These are phyloP conservation scores for Penicillium fimorum DNA, from an alignment of 495 filamentous ascomycete species.

Conservation along the genomic window DNA sequence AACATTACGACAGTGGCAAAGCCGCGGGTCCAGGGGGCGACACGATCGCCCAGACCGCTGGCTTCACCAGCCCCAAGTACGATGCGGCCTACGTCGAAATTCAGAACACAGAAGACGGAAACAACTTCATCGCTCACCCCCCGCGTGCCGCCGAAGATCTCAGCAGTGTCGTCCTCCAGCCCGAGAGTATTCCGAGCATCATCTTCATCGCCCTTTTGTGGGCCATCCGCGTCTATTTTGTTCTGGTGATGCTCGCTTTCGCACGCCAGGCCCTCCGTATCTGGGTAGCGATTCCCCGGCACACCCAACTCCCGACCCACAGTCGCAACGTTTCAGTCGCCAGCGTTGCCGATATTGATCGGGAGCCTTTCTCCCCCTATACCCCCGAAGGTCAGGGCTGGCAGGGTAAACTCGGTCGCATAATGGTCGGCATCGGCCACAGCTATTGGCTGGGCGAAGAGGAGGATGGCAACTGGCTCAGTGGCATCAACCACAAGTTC, in stretches of 20 bases:
- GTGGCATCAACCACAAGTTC: constrained; percentile 57
- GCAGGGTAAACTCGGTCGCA: constrained; percentile 68
- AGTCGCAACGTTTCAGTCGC: constrained; percentile 47
- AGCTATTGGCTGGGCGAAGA: constrained; percentile 73
- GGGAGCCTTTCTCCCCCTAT: constrained; percentile 69
- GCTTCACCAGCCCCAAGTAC: constrained; percentile 65
- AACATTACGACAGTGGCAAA: constrained; percentile 47
- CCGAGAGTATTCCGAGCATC: constrained; percentile 73
- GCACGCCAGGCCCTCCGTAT: constrained; percentile 68
- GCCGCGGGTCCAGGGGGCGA: constrained; percentile 41
- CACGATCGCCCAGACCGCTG: constrained; percentile 64
- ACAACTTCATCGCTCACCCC: constrained; percentile 27
- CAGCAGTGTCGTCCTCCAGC: constrained; percentile 55
- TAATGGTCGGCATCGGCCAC: constrained; percentile 67
- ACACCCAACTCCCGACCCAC: constrained; percentile 46
- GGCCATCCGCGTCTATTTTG: constrained; percentile 71
- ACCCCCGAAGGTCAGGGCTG: constrained; percentile 71
- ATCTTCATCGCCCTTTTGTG: constrained; percentile 69
- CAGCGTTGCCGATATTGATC: constrained; percentile 49
- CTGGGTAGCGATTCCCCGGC: constrained; percentile 46
- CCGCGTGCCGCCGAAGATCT: constrained; percentile 37
- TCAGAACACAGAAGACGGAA: constrained; percentile 25
- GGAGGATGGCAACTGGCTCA: constrained; percentile 58
- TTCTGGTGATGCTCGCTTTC: constrained; percentile 75
- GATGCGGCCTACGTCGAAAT: constrained; percentile 49